Conservation (phyloP, 768 basidiomycete species). For the Tulasnella sp. region DNA sequence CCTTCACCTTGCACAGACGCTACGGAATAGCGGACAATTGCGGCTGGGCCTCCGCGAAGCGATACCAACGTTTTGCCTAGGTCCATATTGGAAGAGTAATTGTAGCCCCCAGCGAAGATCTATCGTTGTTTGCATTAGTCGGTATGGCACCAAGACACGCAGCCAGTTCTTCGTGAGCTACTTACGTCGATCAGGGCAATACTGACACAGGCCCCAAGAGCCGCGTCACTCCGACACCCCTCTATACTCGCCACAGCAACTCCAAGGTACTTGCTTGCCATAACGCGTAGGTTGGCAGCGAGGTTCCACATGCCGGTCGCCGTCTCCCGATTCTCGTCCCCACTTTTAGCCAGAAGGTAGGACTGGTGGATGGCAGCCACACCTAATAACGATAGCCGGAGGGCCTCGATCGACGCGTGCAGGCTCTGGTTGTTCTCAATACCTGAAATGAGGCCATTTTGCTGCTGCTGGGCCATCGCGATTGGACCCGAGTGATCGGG, state of each 20-base stretch:
- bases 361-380: constrained; percentile 44
- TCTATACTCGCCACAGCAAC: constrained; percentile 36
- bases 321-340: constrained; percentile 19
- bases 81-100: constrained; percentile 41
- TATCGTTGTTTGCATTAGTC: constrained; percentile 34
- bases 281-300: constrained; percentile 38
- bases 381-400: constrained; percentile 41
- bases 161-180: constrained; percentile 29
- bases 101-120: constrained; percentile 44
- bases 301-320: constrained; percentile 39
- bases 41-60: constrained; percentile 45
- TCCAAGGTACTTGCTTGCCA: constrained; percentile 38
- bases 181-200: constrained; percentile 40
- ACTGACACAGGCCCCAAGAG: constrained; percentile 34
- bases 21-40: constrained; percentile 34
- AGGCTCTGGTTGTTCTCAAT: constrained; percentile 31
- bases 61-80: constrained; percentile 41
- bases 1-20: constrained; percentile 31
- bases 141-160: constrained; percentile 21
- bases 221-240: constrained; percentile 35
- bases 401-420: constrained; percentile 41
- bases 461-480: constrained; percentile 2
- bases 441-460: background rate
- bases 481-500: background rate
- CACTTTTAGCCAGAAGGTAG: constrained; percentile 24